phyloP scores from a whole-genome alignment of 306 rosid species.

The Malus sieversii region DNA sequence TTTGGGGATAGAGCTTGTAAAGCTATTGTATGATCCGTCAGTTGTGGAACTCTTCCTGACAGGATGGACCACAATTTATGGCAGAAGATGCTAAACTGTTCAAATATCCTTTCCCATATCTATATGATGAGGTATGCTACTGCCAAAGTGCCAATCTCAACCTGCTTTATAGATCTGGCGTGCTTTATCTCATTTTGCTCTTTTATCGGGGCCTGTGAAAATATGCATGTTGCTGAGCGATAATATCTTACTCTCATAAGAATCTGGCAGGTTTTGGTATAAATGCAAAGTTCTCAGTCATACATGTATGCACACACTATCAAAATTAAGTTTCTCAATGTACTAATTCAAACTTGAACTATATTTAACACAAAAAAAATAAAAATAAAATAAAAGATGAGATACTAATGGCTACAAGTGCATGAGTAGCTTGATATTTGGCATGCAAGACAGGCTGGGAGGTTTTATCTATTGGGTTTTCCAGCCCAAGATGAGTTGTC shows the following conservation, averaged over 20 bases:
- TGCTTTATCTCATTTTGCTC: background rate
- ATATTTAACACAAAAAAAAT: background rate
- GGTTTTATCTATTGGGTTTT: background rate
- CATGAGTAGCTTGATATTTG: background rate
- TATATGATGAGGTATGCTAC: constrained; percentile 66
- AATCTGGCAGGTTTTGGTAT: background rate
- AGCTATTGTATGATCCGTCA: constrained; percentile 29
- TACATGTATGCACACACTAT: background rate
- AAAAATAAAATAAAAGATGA: background rate
- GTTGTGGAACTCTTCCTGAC: constrained; percentile 42
- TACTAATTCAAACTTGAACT: background rate
- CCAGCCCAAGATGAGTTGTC: no score
- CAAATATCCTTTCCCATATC: constrained; percentile 82
- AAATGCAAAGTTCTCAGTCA: background rate
- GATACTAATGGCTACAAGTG: background rate
- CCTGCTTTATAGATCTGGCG: background rate
- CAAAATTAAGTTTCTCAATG: background rate
- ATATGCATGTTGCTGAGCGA: background rate
- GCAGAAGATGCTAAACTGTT: constrained; percentile 76
- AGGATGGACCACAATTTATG: constrained; percentile 94
- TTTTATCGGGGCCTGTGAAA: background rate
- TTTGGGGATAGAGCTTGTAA: constrained; percentile 26
- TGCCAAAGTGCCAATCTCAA: constrained; percentile 3
- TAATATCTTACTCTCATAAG: background rate
- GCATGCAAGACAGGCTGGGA: background rate